phyloP scores from a whole-genome alignment of 495 filamentous ascomycete genomes.

The Achaetomiella virescens region DNA sequence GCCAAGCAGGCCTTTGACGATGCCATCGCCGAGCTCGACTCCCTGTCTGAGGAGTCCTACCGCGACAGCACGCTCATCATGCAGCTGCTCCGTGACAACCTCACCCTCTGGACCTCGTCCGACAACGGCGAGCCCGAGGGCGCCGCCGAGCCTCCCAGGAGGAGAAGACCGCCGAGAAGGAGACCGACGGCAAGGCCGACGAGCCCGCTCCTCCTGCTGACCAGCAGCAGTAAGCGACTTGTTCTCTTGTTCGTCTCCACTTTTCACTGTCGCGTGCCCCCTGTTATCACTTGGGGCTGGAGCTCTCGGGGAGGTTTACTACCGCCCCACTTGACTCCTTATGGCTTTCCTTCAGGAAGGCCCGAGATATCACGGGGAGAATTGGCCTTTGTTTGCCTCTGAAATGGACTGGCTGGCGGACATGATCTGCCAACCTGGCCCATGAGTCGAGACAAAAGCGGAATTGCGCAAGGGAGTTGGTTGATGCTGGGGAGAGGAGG shows the following conservation, averaged over 20 bases:
- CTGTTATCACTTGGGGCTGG: slow-evolving; percentile 1
- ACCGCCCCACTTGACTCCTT: neutral
- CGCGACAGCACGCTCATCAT: slow-evolving; percentile 99
- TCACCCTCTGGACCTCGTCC: slow-evolving; percentile 98
- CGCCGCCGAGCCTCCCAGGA: slow-evolving; percentile 55
- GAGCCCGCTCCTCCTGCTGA: slow-evolving; percentile 38
- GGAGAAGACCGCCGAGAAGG: slow-evolving; percentile 51
- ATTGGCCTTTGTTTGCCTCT: slow-evolving; percentile 6
- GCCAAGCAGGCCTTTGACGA: slow-evolving; percentile 99
- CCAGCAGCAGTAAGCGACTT: slow-evolving; percentile 29
- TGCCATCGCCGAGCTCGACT: slow-evolving; percentile 98
- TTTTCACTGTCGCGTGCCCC: slow-evolving; percentile 13
- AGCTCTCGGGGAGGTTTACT: neutral
- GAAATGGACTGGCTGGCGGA: slow-evolving; percentile 14
- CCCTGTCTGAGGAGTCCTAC: slow-evolving; percentile 97
- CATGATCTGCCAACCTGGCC: slow-evolving; percentile 16
- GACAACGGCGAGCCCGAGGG: slow-evolving; percentile 80
- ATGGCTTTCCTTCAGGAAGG: neutral
- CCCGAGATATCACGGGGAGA: slow-evolving; percentile 11
- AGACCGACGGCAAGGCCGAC: slow-evolving; percentile 49
- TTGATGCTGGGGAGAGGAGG: slow-evolving; percentile 23
- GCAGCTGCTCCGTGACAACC: slow-evolving; percentile 96
- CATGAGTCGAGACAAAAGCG: slow-evolving; percentile 20
- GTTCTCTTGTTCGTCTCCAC: neutral
- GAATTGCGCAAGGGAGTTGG: slow-evolving; percentile 30